Percentiles rank a stretch among this genome's conserved stretches.
These are phyloP conservation scores for Cymbidium sinense DNA, from an alignment of 106 monocot genomes.

Conservation along the genomic window DNA sequence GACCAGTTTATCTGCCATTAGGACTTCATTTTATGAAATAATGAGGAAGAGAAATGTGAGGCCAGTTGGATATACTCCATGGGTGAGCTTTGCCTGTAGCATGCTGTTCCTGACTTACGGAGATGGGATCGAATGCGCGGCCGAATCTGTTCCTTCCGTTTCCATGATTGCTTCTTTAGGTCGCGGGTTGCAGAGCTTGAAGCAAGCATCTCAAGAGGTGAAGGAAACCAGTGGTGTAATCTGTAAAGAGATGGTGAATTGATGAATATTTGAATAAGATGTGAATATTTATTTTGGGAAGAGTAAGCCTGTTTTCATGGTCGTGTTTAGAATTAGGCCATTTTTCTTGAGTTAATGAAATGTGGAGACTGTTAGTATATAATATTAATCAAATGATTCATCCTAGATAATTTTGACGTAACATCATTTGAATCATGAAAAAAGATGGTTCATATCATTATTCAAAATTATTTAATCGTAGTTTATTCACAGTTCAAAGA, in stretches of 20 bases:
- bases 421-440: no score
- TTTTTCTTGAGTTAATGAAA: no score
- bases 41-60: conserved; percentile 50
- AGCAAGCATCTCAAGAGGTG: conserved; percentile 51
- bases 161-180: conserved; percentile 66
- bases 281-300: background rate
- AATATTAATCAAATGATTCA: no score
- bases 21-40: conserved; percentile 79
- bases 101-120: conserved; percentile 51
- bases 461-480: no score
- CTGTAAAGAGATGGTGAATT: conserved; percentile 38
- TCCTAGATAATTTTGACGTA: no score
- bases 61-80: conserved; percentile 42
- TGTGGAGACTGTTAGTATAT: no score
- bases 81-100: conserved; percentile 65
- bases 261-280: background rate
- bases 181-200: conserved; percentile 70
- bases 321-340: no score
- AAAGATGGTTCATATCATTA: no score
- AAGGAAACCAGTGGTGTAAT: conserved; percentile 26
- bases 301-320: no score
- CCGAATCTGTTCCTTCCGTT: conserved; percentile 60
- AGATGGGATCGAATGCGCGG: conserved; percentile 87
- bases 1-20: conserved; percentile 76
- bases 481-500: no score